These are phyloP conservation scores for Phytopythium boreale DNA, from an alignment of 352 stramenopile species.

Conservation along the genomic window DNA sequence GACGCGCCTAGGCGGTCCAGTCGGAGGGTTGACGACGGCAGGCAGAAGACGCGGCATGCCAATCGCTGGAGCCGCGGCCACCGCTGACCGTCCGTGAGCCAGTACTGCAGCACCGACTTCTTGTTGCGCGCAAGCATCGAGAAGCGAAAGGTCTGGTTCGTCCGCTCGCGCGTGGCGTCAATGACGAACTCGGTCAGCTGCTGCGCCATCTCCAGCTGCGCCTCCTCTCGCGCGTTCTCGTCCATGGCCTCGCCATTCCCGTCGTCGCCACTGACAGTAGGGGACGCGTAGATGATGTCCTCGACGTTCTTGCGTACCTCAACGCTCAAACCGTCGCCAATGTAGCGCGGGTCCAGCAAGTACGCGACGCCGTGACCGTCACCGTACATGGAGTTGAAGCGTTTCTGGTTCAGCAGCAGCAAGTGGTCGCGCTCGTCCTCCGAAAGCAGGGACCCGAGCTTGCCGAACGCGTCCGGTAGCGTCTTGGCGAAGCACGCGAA, in stretches of 20 bases:
- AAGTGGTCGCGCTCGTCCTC: slow-evolving; percentile 12
- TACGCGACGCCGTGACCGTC: slow-evolving; percentile 41
- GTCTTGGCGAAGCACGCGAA: slow-evolving; percentile 26
- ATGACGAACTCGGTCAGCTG: slow-evolving; percentile 34
- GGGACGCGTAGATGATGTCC: slow-evolving; percentile 25
- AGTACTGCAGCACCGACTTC: slow-evolving; percentile 33
- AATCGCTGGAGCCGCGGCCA: slow-evolving; percentile 30
- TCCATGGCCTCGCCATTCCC: neutral
- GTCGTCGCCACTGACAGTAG: neutral
- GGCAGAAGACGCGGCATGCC: slow-evolving; percentile 19
- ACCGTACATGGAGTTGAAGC: slow-evolving; percentile 38
- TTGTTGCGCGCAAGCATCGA: slow-evolving; percentile 22
- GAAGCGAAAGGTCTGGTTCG: slow-evolving; percentile 20
- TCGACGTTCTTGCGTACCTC: slow-evolving; percentile 33
- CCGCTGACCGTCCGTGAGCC: slow-evolving; percentile 23
- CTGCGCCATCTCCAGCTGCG: slow-evolving; percentile 19
- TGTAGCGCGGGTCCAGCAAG: slow-evolving; percentile 27
- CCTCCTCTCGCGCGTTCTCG: slow-evolving; percentile 5
- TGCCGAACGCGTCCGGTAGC: slow-evolving; percentile 16
- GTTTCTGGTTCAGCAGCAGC: slow-evolving; percentile 21
- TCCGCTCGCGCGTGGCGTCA: slow-evolving; percentile 19
- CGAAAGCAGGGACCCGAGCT: slow-evolving; percentile 3
- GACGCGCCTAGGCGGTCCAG: neutral
- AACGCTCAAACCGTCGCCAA: slow-evolving; percentile 11
- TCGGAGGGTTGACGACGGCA: slow-evolving; percentile 16